These are phyloP conservation scores for Aureobasidium sp. DNA, from an alignment of 2,329 filamentous ascomycete species.

Conservation along the genomic window DNA sequence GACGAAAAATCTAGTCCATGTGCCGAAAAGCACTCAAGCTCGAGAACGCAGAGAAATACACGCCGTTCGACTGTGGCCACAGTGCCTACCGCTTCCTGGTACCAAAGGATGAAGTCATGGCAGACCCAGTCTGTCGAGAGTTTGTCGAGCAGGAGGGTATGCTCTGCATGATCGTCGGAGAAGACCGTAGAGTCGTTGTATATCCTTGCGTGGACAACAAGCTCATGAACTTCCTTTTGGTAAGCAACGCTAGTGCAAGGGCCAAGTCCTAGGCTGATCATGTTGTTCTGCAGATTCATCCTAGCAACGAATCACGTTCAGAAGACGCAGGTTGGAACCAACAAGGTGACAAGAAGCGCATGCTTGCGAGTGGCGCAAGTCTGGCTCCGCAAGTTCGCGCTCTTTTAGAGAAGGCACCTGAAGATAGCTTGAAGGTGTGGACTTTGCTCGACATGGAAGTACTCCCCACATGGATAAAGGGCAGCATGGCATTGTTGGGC, in stretches of 20 bases:
- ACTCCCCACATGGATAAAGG: constrained; percentile 50
- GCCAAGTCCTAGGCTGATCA: background rate
- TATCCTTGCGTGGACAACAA: constrained; percentile 43
- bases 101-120: constrained; percentile 31
- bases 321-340: constrained; percentile 32
- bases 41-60: constrained; percentile 20
- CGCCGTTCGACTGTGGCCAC: constrained; percentile 39
- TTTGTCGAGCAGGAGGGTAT: constrained; percentile 34
- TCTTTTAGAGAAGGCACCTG: constrained; percentile 33
- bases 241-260: background rate
- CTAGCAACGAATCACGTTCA: constrained; percentile 27
- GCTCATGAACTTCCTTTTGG: constrained; percentile 40
- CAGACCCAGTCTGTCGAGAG: constrained; percentile 26
- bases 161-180: constrained; percentile 39
- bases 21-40: constrained; percentile 23
- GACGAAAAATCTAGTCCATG: constrained; percentile 17
- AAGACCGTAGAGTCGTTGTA: constrained; percentile 40
- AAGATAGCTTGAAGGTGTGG: constrained; percentile 47
- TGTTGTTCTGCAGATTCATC: constrained; percentile 29
- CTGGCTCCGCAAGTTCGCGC: constrained; percentile 33
- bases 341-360: constrained; percentile 30
- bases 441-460: constrained; percentile 56
- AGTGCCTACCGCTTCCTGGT: constrained; percentile 54
- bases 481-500: constrained; percentile 51
- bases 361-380: constrained; percentile 35